phyloP scores from a whole-genome alignment of 768 basidiomycete species.

The Lactarius sanguifluus region DNA sequence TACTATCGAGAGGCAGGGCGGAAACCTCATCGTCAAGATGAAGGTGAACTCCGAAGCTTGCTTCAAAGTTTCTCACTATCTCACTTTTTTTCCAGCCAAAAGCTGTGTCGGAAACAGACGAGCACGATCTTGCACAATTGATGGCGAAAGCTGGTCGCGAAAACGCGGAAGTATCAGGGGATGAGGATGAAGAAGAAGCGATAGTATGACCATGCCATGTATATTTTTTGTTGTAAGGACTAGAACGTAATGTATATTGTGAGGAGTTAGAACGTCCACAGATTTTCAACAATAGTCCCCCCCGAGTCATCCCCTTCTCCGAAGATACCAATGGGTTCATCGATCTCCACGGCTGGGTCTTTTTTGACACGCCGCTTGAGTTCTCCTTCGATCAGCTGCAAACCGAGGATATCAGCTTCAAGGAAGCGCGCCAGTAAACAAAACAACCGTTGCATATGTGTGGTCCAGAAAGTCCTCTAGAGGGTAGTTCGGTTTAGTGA shows the following conservation, averaged over 20 bases:
- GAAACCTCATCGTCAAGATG: constrained; percentile 92
- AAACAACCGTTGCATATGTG: constrained; percentile 71
- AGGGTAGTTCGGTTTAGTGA: constrained; percentile 88
- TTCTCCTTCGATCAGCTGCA: constrained; percentile 86
- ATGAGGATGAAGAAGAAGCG: constrained; percentile 71
- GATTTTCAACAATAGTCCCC: constrained; percentile 39
- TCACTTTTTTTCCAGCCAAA: constrained; percentile 65
- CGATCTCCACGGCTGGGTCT: constrained; percentile 56
- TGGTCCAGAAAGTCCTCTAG: constrained; percentile 98
- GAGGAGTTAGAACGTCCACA: constrained; percentile 31
- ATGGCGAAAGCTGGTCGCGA: constrained; percentile 94
- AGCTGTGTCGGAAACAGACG: constrained; percentile 96
- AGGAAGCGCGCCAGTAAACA: background rate
- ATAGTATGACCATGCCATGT: constrained; percentile 15
- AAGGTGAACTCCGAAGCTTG: constrained; percentile 53
- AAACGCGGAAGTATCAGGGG: constrained; percentile 95
- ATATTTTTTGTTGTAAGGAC: constrained; percentile 1
- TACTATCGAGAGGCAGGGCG: constrained; percentile 82
- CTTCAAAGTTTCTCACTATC: background rate
- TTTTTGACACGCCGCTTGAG: constrained; percentile 74
- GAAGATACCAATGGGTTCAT: constrained; percentile 31
- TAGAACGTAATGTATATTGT: constrained; percentile 17
- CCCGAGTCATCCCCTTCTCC: constrained; percentile 30
- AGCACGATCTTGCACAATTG: constrained; percentile 93
- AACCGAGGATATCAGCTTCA: constrained; percentile 2